Base-by-base conservation (phyloP, 2,329 filamentous ascomycete genomes). In the Botryosphaeria dothidea region DNA sequence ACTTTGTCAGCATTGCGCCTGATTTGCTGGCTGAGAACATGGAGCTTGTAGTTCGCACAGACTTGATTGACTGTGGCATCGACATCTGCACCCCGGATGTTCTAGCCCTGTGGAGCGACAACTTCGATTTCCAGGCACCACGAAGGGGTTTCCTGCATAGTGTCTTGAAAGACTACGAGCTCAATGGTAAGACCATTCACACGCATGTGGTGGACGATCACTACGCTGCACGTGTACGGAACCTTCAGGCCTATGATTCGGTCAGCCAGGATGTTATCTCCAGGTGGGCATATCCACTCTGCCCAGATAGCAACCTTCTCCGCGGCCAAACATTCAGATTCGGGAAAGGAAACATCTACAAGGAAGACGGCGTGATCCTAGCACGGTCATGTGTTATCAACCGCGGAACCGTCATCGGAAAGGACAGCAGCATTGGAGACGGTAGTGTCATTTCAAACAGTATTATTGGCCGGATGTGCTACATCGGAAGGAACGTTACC, bases 71-170 rank as follows among this genome's bases (percentile, higher is more conserved):
- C 77, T 93, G 92, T 71, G 91, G 92, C 61, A 95, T 99, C 72
- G 95, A 99, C 75, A 98, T 99, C 68, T 98, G 94, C 79, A 98
- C 95, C 0, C 93, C 94, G 0, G 95, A 98, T 74, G 93, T 97
- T 8, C 85, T 98, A 48, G 93, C 93, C 7, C 81, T 98, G 65
- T 99, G 95, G 92, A 95, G 93, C 8, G 95, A 99, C 79, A 97
- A 93, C 74, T 99, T 98, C 72, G 94, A 99, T 77, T 98, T 97
- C 77, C 93, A 97, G 75, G 85, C 93, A 7, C 92, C 94, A 1
- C 87, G 93, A 63, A 90, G 90, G 71, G 92, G 96, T 72, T 97
- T 97, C 72, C 80, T 99, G 38, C 92, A 93, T 74, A 93, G 93
- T 66, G 93, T 98, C 1, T 81, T 99, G 62, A 97, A 97, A 80